Evolutionary conservation across 345 rosid species (phyloP).

Genomic region (Melaleuca alternifolia): DNA sequence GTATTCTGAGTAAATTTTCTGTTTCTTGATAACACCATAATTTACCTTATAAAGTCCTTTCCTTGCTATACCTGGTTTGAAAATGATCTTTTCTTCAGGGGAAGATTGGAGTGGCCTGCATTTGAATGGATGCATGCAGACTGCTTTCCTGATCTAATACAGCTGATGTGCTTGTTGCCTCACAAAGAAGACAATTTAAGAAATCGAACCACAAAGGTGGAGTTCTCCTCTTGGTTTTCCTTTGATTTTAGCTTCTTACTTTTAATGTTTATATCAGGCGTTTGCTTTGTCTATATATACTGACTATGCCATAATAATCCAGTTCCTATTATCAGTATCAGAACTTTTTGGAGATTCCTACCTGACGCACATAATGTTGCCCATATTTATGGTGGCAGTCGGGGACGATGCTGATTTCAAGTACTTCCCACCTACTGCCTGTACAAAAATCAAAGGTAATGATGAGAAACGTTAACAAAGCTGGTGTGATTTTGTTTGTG

Average conservation of each 20-base stretch:
- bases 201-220: slow-evolving; percentile 73
- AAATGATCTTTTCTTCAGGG: slow-evolving; percentile 27
- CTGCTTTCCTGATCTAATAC: slow-evolving; percentile 81
- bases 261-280: not conserved
- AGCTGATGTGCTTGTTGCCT: slow-evolving; percentile 69
- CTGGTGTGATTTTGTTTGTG: not conserved
- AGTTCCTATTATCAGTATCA: slow-evolving; percentile 79
- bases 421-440: slow-evolving; percentile 45
- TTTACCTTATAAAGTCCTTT: not conserved
- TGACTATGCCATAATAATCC: slow-evolving; percentile 22
- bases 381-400: slow-evolving; percentile 77
- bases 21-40: not conserved
- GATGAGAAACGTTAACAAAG: not conserved
- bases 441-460: slow-evolving; percentile 63
- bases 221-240: slow-evolving; percentile 4
- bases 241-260: not conserved
- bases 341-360: slow-evolving; percentile 65
- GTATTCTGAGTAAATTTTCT: slow-evolving; percentile 55
- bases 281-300: not conserved
- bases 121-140: slow-evolving; percentile 93
- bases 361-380: slow-evolving; percentile 71
- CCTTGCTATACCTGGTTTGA: not conserved
- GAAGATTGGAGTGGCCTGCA: slow-evolving; percentile 69
- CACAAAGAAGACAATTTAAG: slow-evolving; percentile 85
- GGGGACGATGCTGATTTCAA: slow-evolving; percentile 76